Percentiles rank a stretch among this genome's conserved stretches.
Conservation (phyloP, 2,329 filamentous ascomycete species). For the Trichophyton equinum region DNA sequence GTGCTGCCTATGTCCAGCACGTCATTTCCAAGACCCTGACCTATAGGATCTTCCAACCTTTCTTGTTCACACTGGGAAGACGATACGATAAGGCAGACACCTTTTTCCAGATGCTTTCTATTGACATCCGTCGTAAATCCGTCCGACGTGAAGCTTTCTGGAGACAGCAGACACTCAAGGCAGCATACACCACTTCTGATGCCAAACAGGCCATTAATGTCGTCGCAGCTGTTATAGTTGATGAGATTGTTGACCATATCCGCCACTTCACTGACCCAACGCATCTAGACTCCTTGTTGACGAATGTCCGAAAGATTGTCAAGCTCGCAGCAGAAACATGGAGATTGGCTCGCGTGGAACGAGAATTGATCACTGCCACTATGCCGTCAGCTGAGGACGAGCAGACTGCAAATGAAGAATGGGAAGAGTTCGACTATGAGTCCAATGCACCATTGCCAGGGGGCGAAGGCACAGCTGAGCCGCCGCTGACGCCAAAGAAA, state of each 20-base stretch:
- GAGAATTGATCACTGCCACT: conserved; percentile 41
- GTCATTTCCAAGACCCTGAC: conserved; percentile 45
- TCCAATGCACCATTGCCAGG: background rate
- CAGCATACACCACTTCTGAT: conserved; percentile 44
- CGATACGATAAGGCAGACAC: conserved; percentile 45
- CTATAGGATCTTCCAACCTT: conserved; percentile 45
- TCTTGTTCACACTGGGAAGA: conserved; percentile 44
- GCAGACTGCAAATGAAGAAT: conserved; percentile 24
- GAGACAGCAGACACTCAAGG: conserved; percentile 46
- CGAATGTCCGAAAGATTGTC: conserved; percentile 42
- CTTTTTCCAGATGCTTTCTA: conserved; percentile 43
- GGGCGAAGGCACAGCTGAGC: background rate
- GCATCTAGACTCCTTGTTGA: conserved; percentile 39
- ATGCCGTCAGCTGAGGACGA: conserved; percentile 34
- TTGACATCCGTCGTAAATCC: conserved; percentile 45
- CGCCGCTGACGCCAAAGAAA: background rate
- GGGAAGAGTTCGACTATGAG: conserved; percentile 24
- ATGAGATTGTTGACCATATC: conserved; percentile 44
- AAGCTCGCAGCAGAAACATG: conserved; percentile 48
- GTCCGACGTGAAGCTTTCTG: conserved; percentile 46
- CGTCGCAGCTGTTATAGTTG: conserved; percentile 43
- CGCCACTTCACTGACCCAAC: conserved; percentile 41
- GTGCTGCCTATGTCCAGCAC: conserved; percentile 43
- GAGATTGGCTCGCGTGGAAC: conserved; percentile 45
- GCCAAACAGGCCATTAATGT: conserved; percentile 46